Evolutionary conservation across 768 basidiomycete genomes (phyloP), one percentile per base, ranked within the genome.

Genomic region (Boletus vinaceobasis): DNA sequence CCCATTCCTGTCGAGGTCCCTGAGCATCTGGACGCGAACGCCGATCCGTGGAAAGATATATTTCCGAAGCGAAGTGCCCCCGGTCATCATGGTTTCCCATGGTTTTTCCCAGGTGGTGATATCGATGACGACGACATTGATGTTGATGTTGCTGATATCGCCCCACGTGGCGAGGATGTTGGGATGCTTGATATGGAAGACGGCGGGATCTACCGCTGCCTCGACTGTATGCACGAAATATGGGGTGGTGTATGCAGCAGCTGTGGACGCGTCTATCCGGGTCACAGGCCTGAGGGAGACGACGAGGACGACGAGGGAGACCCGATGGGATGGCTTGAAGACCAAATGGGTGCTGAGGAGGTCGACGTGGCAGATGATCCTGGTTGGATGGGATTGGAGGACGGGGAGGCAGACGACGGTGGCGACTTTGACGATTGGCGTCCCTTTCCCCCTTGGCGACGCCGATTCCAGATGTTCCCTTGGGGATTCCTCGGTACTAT

Each of bases 201-300:
- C 55, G 87, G 85, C 11, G 86, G 84, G 1, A 77, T 92, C n/a
- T 86, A 83, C 63, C 79, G 90, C 17, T 93, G 90, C 65, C 63
- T 83, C 15, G 84, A 85, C 40, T 92, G 89, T 59, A 79, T 84
- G 76, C 83, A 91, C 63, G 90, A 93, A 71, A 87, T 93, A 56
- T 83, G 79, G 80, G 82, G 76, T 56, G 87, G 86, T 1, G 65
- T 76, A 21, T 93, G 90, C 63, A 77, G 82, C 5, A 63, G 64
- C 11, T 92, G 90, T 60, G 74, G 79, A 29, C 77, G 87, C 33
- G 68, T 67, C 19, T 90, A 89, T 61, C 74, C 73, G 4, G 86
- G 81, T 1, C 86, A 87, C 49, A 40, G 61, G 46, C 64, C 52
- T 14, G 58, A 60, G 37, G 61, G 29, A 15, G 66, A 65, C 45